Evolutionary conservation across 228 moss, liverwort and hornwort species (phyloP).

Genomic region (Sphagnum magellanicum): DNA sequence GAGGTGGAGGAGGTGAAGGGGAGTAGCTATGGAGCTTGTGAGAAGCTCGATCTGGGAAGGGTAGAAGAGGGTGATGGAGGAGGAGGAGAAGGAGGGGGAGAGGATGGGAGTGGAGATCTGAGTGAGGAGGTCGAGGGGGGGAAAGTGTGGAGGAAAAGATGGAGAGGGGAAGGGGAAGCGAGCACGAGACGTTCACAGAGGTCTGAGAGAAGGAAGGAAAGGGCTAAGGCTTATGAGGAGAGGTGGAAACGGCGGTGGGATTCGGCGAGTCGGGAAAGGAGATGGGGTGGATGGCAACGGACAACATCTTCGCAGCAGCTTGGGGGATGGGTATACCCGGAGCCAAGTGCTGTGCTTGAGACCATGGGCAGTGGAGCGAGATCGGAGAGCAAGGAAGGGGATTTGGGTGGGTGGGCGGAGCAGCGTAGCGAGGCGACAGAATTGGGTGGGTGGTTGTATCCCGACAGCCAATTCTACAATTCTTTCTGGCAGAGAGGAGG

Average conservation of each 20-base stretch:
- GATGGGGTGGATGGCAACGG: slow-evolving; percentile 41
- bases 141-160: not conserved
- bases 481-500: not conserved
- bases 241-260: slow-evolving; percentile 34
- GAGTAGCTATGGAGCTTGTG: too few relatives aligned
- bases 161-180: slow-evolving; percentile 4
- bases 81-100: too few relatives aligned
- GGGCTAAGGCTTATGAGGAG: slow-evolving; percentile 36
- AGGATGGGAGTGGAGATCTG: too few relatives aligned
- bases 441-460: slow-evolving; percentile 46
- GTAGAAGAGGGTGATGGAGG: too few relatives aligned
- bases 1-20: too few relatives aligned
- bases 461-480: slow-evolving; percentile 14
- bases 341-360: slow-evolving; percentile 2
- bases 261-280: slow-evolving; percentile 16
- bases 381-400: slow-evolving; percentile 16
- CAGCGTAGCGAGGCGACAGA: slow-evolving; percentile 12
- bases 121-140: too few relatives aligned
- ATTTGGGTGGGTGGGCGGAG: slow-evolving; percentile 55
- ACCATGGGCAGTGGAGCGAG: slow-evolving; percentile 14
- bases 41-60: too few relatives aligned
- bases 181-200: slow-evolving; percentile 16
- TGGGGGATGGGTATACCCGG: slow-evolving; percentile 33
- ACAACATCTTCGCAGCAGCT: slow-evolving; percentile 17
- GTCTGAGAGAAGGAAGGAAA: slow-evolving; percentile 26